Conservation (phyloP, 768 basidiomycete species). For the Boletus reticuloceps region DNA sequence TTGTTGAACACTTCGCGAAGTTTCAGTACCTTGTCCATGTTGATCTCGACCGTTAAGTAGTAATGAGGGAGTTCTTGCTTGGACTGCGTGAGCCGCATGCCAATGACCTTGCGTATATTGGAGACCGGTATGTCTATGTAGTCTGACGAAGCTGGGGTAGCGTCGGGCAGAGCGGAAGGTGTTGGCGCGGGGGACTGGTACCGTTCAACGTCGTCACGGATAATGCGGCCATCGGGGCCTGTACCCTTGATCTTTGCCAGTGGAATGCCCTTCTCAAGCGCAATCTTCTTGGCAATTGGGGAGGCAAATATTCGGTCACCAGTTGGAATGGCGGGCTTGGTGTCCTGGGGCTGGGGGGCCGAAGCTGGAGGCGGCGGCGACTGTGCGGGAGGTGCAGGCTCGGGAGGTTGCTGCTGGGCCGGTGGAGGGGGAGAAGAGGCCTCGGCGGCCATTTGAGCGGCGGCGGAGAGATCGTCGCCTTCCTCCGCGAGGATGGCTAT, state of each 20-base stretch:
- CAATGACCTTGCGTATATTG: conserved; percentile 95
- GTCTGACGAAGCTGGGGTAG: conserved; percentile 56
- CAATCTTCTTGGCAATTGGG: conserved; percentile 96
- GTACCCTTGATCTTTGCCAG: conserved; percentile 87
- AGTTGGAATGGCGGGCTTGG: conserved; percentile 54
- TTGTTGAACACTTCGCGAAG: conserved; percentile 96
- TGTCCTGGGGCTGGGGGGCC: conserved; percentile 35
- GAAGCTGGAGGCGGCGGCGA: conserved; percentile 34
- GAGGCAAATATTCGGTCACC: conserved; percentile 91
- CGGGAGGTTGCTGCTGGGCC: conserved; percentile 37
- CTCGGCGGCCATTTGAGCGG: conserved; percentile 67
- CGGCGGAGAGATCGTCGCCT: conserved; percentile 90
- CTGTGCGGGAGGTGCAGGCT: conserved; percentile 41
- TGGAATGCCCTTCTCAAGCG: conserved; percentile 90
- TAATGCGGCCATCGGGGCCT: conserved; percentile 91
- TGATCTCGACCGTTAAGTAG: conserved; percentile 91
- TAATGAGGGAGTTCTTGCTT: conserved; percentile 97
- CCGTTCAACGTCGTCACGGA: conserved; percentile 92
- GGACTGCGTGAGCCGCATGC: conserved; percentile 83
- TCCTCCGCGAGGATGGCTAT: conserved; percentile 95
- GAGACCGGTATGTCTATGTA: conserved; percentile 89
- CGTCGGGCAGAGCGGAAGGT: conserved; percentile 41
- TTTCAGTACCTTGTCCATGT: conserved; percentile 95
- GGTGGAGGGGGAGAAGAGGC: conserved; percentile 40
- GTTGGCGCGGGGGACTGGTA: conserved; percentile 60